Evolutionary conservation across 345 rosid genomes (phyloP), one percentile per base, ranked within the genome.

Genomic region (Erucastrum elatum): DNA sequence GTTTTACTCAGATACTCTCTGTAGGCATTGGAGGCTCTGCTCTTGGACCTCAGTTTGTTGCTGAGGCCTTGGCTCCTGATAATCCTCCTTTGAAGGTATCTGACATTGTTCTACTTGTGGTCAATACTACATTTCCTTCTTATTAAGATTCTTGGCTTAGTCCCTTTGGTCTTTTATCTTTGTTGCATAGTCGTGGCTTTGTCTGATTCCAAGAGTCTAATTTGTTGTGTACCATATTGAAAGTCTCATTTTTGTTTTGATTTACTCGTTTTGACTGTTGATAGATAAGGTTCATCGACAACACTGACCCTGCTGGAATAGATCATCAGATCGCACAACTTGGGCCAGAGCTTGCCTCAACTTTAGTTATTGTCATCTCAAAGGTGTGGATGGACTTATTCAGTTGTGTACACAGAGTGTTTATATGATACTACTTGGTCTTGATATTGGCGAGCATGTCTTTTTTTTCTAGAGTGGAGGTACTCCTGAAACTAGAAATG

Each of bases 11-110:
- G 63, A 74, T 95, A 80, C 97, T 95, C 53, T 91, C 97, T 4
- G 89, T 95, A 27, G 99, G 99, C 30, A 95, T 95, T 70, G 99
- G 99, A 70, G 99, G 99, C 34, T 95, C 99, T 4, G 97, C 99
- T 80, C 97, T 91, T 59, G 99, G 99, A 69, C 99, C 99, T 10
- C 98, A 95, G 67, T 95, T 95, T 72, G 96, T 95, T 15, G 98
- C 99, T 0, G 98, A 95, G 85, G 99, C 99, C 58, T 82, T 95
- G 82, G 98, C 98, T 56, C 98, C 98, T 27, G 98, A 95, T 82
- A 91, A 93, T 85, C 99, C 99, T 85, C 97, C 96, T 6, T 87
- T 95, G 29, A 90, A 91, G 95, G 98, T 92, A 84, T 78, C 44
- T 33, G 10, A 5, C 30, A 31, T 15, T 66, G 25, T 37, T 71